These are phyloP conservation scores for Capronia epimyces DNA, from an alignment of 2,329 filamentous ascomycete genomes.

Conservation along the genomic window DNA sequence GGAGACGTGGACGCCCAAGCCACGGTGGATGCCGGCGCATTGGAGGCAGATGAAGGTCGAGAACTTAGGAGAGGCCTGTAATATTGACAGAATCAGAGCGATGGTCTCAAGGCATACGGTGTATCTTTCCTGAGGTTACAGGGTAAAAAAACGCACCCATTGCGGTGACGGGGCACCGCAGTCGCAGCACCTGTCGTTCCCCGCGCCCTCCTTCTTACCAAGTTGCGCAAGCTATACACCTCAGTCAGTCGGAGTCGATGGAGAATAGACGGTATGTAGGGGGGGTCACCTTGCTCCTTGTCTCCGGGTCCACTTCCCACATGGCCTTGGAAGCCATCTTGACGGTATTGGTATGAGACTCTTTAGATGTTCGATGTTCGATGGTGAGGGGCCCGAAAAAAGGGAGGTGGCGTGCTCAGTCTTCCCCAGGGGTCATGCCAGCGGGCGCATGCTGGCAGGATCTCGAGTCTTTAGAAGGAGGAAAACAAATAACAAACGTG, in stretches of 20 bases:
- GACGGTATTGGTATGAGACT: conserved; percentile 3
- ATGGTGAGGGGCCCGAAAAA: background rate
- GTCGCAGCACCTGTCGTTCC: conserved; percentile 89
- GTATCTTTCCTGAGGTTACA: background rate
- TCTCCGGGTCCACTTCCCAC: conserved; percentile 99
- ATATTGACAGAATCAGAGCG: conserved; percentile 5
- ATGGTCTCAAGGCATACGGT: background rate
- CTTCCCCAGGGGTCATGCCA: background rate
- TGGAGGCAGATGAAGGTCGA: conserved; percentile 97
- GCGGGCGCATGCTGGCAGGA: background rate
- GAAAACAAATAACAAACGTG: background rate
- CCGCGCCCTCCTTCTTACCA: conserved; percentile 67
- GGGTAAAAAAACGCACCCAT: conserved; percentile 62
- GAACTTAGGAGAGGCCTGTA: conserved; percentile 78
- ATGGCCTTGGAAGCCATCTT: conserved; percentile 46
- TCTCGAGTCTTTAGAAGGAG: background rate
- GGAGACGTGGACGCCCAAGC: conserved; percentile 93
- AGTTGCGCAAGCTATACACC: conserved; percentile 70
- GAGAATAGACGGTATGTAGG: too few species aligned
- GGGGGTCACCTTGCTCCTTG: conserved; percentile 72
- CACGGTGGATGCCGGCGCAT: conserved; percentile 90
- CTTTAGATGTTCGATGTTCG: background rate
- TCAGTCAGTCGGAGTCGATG: background rate
- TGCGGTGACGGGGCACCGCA: conserved; percentile 93
- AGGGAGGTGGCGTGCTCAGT: background rate